Base-by-base conservation (phyloP, 108 stramenopile genomes). In the Stephanodiscus triporus region DNA sequence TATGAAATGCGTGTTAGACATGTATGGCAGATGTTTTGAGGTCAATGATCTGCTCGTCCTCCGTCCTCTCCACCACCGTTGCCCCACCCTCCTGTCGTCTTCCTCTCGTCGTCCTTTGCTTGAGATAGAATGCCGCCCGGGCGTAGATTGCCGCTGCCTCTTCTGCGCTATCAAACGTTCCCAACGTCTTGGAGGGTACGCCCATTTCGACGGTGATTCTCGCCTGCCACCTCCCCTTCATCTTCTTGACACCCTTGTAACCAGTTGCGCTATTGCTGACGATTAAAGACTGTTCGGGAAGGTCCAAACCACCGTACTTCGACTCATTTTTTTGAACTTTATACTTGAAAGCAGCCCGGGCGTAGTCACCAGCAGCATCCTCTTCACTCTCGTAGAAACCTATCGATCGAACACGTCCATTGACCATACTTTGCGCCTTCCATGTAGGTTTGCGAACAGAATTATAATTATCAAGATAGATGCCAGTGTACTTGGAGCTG, bases 271-370 rank as follows among this genome's bases (percentile, higher is more conserved):
- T 3, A 22, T 62, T 40, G 9, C 47, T 51, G 4, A 14, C 0
- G 24, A 72, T 62, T 16, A 72, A 34, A 1, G 64, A 14, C 42
- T 24, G 45, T 45, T 45, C 42, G n/a, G 37, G 37, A 27, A 65
- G 45, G 26, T 65, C 64, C 24, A 65, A 37, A 26, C 64, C 70
- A 2, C 49, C 70, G 32, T 45, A 72, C 16, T 14, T 30, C 13
- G 23, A 23, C 13, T 16, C 26, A 2, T 11, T 24, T 48, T 61
- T 49, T 6, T 29, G 58, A 11, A 38, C 22, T 47, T 72, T 72
- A 60, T 61, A 72, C 17, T 72, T 72, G 70, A 62, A 72, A 11
- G 60, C 70, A 16, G 70, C 70, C 48, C 59, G 59, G 11, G 70
- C 70, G 45, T 72, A 72, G 40, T 45, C 60, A 3, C 6, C 43